Conservation (phyloP, 2,329 filamentous ascomycete species). For the Atkinsonella texensis region DNA sequence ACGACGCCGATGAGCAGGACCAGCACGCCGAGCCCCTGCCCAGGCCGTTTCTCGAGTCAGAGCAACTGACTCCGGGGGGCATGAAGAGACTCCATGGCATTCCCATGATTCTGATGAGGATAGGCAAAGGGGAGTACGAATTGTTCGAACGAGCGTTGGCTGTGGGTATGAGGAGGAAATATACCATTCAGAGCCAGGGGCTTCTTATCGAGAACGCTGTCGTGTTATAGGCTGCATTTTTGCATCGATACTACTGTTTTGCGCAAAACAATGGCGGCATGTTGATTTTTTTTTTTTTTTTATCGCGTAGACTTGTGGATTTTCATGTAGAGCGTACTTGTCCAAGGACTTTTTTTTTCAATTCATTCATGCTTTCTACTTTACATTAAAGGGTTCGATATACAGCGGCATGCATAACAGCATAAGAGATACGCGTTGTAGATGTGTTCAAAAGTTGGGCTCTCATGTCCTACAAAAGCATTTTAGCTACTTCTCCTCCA, state of each 20-base stretch:
- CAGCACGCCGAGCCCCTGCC: conserved; percentile 21
- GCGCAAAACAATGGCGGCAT: not conserved
- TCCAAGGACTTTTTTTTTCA: not conserved
- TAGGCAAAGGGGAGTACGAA: conserved; percentile 48
- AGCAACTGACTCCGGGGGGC: conserved; percentile 59
- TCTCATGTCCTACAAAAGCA: not conserved
- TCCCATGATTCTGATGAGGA: conserved; percentile 72
- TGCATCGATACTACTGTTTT: not conserved
- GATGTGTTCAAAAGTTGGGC: not conserved
- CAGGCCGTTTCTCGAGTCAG: conserved; percentile 61
- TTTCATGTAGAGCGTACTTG: not conserved
- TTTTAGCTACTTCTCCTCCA: not conserved
- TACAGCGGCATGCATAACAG: not conserved
- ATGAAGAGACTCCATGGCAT: conserved; percentile 60
- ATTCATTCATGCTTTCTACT: not conserved
- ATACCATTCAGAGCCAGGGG: conserved; percentile 71
- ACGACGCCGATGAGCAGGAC: conserved; percentile 22
- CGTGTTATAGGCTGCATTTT: conserved; percentile 29
- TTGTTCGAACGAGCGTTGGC: conserved; percentile 51
- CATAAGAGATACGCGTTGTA: not conserved
- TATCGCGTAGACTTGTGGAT: not conserved
- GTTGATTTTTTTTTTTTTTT: not conserved
- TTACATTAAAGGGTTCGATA: not conserved
- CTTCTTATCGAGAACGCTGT: conserved; percentile 68
- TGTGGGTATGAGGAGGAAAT: conserved; percentile 66